A percentile compares a stretch with the other conserved stretches of the same genome.
Evolutionary conservation across 148 eudicot species (phyloP).

Genomic region (Spergularia bocconei): DNA sequence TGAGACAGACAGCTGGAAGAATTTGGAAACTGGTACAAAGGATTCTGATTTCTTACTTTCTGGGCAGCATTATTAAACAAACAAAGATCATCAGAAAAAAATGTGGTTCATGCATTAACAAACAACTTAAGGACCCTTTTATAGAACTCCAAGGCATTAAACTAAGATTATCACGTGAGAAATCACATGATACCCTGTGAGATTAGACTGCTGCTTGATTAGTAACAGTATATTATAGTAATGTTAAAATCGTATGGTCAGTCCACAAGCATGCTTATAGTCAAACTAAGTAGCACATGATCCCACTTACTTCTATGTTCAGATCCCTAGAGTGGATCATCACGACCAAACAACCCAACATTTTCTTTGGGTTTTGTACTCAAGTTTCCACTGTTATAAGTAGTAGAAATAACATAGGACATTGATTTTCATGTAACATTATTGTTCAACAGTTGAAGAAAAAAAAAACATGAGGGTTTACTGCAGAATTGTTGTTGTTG

Average conservation of each 20-base stretch:
- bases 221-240: background rate
- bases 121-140: constrained; percentile 4
- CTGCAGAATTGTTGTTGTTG: constrained; percentile 26
- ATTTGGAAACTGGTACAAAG: too few relatives aligned
- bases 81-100: constrained; percentile 19
- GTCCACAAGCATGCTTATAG: constrained; percentile 18
- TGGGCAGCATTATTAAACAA: constrained; percentile 14
- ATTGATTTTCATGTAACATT: background rate
- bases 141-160: constrained; percentile 20
- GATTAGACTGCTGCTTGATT: constrained; percentile 11
- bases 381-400: background rate
- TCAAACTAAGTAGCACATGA: constrained; percentile 61
- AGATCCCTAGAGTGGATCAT: constrained; percentile 32
- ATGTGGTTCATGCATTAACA: constrained; percentile 17
- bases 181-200: constrained; percentile 51
- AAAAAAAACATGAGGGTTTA: constrained; percentile 33
- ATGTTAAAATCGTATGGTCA: constrained; percentile 20
- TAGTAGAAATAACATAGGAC: background rate
- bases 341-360: background rate
- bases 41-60: constrained; percentile 20
- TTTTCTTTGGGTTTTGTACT: background rate
- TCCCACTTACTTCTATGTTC: constrained; percentile 34
- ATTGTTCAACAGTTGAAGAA: background rate
- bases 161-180: constrained; percentile 47
- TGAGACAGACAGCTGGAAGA: constrained; percentile 16